A percentile compares a stretch with the other conserved stretches of the same genome.
phyloP scores from a whole-genome alignment of 305 asterid genomes.

The Rubia tinctorum region DNA sequence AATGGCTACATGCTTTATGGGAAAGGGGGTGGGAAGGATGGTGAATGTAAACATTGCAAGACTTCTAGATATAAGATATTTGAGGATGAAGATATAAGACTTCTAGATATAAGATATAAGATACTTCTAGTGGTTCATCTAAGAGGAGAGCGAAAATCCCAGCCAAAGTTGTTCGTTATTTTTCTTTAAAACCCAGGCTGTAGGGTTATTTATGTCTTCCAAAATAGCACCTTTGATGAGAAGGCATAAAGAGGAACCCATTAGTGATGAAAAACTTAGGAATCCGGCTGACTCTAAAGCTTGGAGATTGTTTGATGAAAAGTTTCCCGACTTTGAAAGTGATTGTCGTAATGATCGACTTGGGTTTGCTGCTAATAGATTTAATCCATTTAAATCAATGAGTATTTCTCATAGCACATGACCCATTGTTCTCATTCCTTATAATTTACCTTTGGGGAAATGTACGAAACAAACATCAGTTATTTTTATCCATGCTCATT shows the following conservation, averaged over 20 bases:
- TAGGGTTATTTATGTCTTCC: not conserved
- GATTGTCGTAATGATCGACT: conserved; percentile 2
- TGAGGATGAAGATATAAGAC: not conserved
- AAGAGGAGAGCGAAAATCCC: not conserved
- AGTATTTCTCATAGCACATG: not conserved
- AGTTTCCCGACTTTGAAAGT: not conserved
- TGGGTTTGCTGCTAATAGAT: conserved; percentile 3
- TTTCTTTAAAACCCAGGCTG: not conserved
- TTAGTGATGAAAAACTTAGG: not conserved
- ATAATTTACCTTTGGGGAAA: not conserved
- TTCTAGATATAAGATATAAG: not conserved
- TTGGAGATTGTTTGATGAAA: conserved; percentile 8
- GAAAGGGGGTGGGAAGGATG: not conserved
- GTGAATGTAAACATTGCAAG: not conserved
- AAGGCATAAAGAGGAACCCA: not conserved
- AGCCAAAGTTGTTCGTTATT: not conserved
- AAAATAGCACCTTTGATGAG: conserved; percentile 13
- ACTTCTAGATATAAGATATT: not conserved
- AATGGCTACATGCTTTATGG: not conserved
- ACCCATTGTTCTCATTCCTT: not conserved
- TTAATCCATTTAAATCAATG: not conserved
- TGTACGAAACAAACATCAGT: conserved; percentile 5
- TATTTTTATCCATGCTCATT: not conserved
- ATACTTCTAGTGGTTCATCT: not conserved
- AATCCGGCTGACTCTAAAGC: conserved; percentile 2